Evolutionary conservation across 176 grass and related monocot genomes (phyloP).

Genomic region (Juncus inflexus): DNA sequence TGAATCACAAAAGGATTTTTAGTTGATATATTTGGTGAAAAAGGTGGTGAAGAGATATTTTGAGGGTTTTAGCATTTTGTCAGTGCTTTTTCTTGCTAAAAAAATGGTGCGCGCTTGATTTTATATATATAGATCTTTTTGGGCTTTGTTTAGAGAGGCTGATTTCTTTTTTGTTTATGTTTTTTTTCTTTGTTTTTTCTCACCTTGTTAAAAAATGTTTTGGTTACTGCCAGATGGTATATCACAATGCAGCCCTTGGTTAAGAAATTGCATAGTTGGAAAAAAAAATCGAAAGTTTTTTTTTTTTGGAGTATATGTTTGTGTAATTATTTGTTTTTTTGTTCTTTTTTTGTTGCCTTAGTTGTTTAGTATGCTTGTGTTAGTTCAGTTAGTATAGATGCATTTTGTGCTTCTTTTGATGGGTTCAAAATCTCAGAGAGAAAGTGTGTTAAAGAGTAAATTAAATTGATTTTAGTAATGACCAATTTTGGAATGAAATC

Average conservation of each 20-base stretch:
- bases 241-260: conserved; percentile 11
- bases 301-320: background rate
- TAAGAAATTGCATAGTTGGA: conserved; percentile 22
- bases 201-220: conserved; percentile 25
- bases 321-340: background rate
- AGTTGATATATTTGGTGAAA: conserved; percentile 21
- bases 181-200: background rate
- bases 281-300: background rate
- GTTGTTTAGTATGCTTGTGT: no score
- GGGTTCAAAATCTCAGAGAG: no score
- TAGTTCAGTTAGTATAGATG: no score
- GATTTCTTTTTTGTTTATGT: conserved; percentile 15
- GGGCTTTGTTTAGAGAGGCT: conserved; percentile 16
- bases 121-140: conserved; percentile 16
- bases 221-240: background rate
- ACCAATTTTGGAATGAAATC: no score
- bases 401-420: no score
- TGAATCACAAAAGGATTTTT: background rate
- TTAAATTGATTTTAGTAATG: no score
- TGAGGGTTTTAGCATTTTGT: conserved; percentile 8
- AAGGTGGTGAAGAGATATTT: background rate
- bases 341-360: background rate
- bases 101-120: conserved; percentile 14
- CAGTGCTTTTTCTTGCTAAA: conserved; percentile 23
- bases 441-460: no score